phyloP scores from a whole-genome alignment of 306 rosid species.

The Dalbergia oliveri region DNA sequence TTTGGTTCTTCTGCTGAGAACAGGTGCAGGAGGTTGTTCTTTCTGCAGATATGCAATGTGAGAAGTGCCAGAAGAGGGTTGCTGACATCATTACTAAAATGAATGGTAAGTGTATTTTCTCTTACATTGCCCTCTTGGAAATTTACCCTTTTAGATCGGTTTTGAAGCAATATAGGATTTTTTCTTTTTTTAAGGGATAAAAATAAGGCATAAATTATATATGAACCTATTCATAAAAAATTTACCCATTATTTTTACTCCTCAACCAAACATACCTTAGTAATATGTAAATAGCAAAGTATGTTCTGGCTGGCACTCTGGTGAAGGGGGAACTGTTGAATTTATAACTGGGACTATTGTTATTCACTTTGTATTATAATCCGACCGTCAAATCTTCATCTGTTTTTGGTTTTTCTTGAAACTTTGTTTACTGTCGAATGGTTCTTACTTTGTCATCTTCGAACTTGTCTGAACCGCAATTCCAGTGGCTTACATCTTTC shows the following conservation, averaged over 20 bases:
- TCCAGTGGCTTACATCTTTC: not conserved
- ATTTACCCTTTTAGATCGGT: conserved; percentile 8
- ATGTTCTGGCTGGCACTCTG: not conserved
- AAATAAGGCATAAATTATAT: no score
- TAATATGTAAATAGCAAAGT: no score
- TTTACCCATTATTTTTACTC: no score
- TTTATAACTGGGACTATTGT: not conserved
- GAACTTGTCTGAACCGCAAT: not conserved
- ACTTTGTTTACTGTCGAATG: conserved; percentile 23
- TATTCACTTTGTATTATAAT: not conserved
- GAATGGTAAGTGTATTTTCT: conserved; percentile 58
- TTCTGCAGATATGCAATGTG: conserved; percentile 75
- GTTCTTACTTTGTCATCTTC: conserved; percentile 6
- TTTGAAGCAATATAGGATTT: not conserved
- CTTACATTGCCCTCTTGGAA: conserved; percentile 15
- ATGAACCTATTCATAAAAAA: no score
- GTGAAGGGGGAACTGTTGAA: conserved; percentile 26
- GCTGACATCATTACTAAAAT: conserved; percentile 74
- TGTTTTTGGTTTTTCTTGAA: conserved; percentile 12
- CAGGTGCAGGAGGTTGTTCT: conserved; percentile 88
- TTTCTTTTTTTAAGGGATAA: no score
- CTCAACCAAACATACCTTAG: no score
- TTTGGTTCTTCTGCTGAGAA: conserved; percentile 18
- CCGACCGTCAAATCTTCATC: not conserved
- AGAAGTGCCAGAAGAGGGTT: conserved; percentile 80